Conservation (phyloP, 805 yeast species). For the Candida silvatica region DNA sequence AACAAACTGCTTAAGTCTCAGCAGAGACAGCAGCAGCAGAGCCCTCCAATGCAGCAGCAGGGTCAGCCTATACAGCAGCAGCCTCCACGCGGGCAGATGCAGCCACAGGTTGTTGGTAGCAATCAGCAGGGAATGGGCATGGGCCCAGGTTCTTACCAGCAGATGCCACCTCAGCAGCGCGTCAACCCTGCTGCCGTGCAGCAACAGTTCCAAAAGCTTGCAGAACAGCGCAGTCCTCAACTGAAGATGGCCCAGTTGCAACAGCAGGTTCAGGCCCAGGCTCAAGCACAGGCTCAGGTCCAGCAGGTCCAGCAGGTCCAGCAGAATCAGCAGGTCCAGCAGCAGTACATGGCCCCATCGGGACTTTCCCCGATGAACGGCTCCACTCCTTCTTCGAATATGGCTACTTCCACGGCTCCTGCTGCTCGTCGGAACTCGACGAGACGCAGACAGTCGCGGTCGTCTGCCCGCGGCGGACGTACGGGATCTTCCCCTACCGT, state of each 20-base stretch:
- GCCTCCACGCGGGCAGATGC: constrained; percentile 4
- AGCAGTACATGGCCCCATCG: constrained; percentile 7
- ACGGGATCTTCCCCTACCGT: constrained; percentile 3
- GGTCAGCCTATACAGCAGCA: constrained; percentile 13
- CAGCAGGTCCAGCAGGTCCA: constrained; percentile 8
- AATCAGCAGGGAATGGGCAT: background rate
- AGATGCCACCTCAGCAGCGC: constrained; percentile 7
- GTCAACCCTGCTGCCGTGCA: constrained; percentile 13
- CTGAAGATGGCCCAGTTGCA: constrained; percentile 1
- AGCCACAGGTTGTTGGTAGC: background rate
- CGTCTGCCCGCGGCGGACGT: background rate
- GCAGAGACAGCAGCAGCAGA: constrained; percentile 9
- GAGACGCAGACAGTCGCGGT: background rate
- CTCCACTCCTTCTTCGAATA: constrained; percentile 6
- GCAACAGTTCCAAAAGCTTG: constrained; percentile 18
- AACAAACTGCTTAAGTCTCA: constrained; percentile 22
- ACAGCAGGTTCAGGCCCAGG: constrained; percentile 2
- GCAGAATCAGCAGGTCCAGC: background rate
- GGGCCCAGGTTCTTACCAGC: constrained; percentile 2
- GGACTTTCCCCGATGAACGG: constrained; percentile 8
- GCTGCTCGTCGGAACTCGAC: background rate
- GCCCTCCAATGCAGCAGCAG: no score
- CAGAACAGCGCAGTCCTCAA: constrained; percentile 17
- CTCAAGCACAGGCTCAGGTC: constrained; percentile 6
- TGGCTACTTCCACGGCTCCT: constrained; percentile 5